These are phyloP conservation scores for Naumovozyma dairenensis DNA, from an alignment of 805 yeast genomes.

Conservation along the genomic window DNA sequence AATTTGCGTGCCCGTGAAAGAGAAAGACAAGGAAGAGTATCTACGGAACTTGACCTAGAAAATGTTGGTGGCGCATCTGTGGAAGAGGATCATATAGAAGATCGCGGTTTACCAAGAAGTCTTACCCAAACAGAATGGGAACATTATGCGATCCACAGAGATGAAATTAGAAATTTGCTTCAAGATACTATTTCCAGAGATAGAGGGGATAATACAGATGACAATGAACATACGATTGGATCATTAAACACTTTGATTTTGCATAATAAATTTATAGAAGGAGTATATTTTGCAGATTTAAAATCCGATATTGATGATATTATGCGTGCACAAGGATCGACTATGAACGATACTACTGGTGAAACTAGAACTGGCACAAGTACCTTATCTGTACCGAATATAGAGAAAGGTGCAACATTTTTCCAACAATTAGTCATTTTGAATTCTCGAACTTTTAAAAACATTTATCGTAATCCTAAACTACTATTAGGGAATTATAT, in stretches of 20 bases:
- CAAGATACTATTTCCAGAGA: no score
- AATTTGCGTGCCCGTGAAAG: conserved; percentile 2
- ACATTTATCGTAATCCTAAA: conserved; percentile 85
- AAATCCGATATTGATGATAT: conserved; percentile 26
- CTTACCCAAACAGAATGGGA: conserved; percentile 78
- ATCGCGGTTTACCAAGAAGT: conserved; percentile 15
- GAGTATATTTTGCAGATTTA: conserved; percentile 25
- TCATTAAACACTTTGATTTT: conserved; percentile 15
- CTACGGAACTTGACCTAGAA: not conserved
- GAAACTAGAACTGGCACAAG: conserved; percentile 13
- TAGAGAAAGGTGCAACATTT: conserved; percentile 40
- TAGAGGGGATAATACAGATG: conserved; percentile 5
- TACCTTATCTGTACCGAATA: conserved; percentile 9
- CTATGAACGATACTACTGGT: not conserved
- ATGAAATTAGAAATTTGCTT: conserved; percentile 40
- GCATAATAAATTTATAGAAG: conserved; percentile 27
- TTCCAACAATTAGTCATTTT: conserved; percentile 60
- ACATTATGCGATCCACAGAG: conserved; percentile 73
- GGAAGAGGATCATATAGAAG: not conserved
- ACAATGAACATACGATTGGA: conserved; percentile 12
- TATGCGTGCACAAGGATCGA: not conserved
- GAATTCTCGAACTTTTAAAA: conserved; percentile 81
- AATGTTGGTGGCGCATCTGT: no score
- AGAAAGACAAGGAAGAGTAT: conserved; percentile 2
- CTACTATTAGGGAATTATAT: conserved; percentile 77